Conservation (phyloP, 768 basidiomycete genomes). For the Mycena sanguinolenta region DNA sequence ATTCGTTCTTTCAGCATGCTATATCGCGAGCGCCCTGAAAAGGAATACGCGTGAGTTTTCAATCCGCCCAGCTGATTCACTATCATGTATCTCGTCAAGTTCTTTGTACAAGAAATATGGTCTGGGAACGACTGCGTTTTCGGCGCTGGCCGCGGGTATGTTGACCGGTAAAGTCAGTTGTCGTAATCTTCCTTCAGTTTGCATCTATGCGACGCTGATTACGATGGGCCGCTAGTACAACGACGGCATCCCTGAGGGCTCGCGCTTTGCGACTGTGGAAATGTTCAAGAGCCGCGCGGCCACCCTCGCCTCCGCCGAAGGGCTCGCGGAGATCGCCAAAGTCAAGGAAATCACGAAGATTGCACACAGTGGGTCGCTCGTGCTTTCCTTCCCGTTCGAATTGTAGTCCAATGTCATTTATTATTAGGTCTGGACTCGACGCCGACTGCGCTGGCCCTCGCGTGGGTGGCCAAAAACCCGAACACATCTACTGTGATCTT, state of each 20-base stretch:
- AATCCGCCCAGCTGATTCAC: neutral
- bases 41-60: constrained; percentile 72
- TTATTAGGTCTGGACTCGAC: constrained; percentile 68
- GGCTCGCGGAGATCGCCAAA: constrained; percentile 78
- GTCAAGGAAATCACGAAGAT: constrained; percentile 75
- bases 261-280: constrained; percentile 73
- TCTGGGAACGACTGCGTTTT: constrained; percentile 80
- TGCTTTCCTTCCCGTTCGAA: neutral
- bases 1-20: constrained; percentile 67
- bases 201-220: neutral
- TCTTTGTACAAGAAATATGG: constrained; percentile 77
- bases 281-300: constrained; percentile 60
- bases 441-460: constrained; percentile 77
- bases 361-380: constrained; percentile 60
- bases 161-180: constrained; percentile 67
- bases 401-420: neutral
- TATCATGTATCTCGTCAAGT: constrained; percentile 45
- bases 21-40: constrained; percentile 84
- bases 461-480: constrained; percentile 79
- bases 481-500: constrained; percentile 77
- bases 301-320: constrained; percentile 56
- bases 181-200: neutral
- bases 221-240: constrained; percentile 63
- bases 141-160: constrained; percentile 78
- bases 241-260: constrained; percentile 79